A percentile compares a stretch with the other conserved stretches of the same genome.
These are phyloP conservation scores for Metschnikowia hibisci DNA, from an alignment of 805 yeast genomes.

Conservation along the genomic window DNA sequence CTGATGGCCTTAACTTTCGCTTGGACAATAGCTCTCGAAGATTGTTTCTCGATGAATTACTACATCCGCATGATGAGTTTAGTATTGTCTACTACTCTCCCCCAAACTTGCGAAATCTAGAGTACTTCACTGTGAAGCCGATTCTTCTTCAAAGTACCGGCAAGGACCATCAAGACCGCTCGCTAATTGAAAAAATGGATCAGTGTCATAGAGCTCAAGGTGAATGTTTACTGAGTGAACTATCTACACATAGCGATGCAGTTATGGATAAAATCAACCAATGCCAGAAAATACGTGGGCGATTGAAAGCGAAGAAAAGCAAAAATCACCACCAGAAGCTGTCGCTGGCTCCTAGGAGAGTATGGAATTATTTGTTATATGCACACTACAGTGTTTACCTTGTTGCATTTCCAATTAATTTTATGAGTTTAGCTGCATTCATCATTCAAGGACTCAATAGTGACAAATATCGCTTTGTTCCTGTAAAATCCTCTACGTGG, in stretches of 20 bases:
- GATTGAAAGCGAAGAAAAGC: neutral
- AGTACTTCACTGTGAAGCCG: conserved; percentile 73
- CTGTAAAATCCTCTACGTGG: conserved; percentile 51
- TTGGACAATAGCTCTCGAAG: conserved; percentile 1
- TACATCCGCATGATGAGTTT: conserved; percentile 3
- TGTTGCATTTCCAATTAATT: neutral
- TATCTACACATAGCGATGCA: conserved; percentile 25
- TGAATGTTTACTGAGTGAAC: neutral
- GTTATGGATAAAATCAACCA: conserved; percentile 34
- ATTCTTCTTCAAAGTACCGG: conserved; percentile 55
- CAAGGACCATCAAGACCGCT: conserved; percentile 5
- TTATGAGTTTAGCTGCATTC: neutral
- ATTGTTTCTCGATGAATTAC: conserved; percentile 9
- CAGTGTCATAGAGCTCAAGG: neutral
- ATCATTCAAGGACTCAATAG: conserved; percentile 28
- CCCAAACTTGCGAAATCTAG: conserved; percentile 67
- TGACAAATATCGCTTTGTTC: conserved; percentile 19
- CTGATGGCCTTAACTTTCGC: conserved; percentile 5
- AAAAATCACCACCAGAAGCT: neutral
- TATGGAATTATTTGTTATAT: conserved; percentile 6
- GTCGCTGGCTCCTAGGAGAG: neutral
- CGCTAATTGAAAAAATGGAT: conserved; percentile 6
- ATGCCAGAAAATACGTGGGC: conserved; percentile 18
- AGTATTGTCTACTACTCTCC: conserved; percentile 52
- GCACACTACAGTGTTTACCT: neutral